Evolutionary conservation across 768 basidiomycete genomes (phyloP), one percentile per base, ranked within the genome.

Genomic region (Amanita jacksonii): DNA sequence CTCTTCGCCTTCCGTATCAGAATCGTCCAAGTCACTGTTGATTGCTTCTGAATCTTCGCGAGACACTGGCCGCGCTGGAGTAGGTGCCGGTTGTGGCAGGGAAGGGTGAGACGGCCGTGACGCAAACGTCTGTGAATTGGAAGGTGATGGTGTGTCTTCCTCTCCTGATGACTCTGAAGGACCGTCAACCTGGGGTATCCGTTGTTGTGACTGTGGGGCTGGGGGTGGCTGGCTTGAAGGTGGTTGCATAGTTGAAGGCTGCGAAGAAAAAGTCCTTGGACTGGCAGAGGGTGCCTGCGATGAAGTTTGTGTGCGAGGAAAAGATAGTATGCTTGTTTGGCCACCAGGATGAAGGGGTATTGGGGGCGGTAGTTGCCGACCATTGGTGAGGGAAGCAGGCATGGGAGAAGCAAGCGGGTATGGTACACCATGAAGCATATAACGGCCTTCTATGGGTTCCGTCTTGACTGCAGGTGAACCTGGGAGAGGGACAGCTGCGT

Each of bases 11-110:
- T 90, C 85, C 5, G 85, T 85, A 50, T 96, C 93, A 0, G 87
- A 87, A 57, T 97, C 93, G 64, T 99, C 96, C 35, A 99, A 64
- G 56, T 99, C 96, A 44, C 90, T 94, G 55, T 93, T 94, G 61
- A 99, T 98, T 12, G 83, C 85, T 57, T 99, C 94, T 23, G 72
- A 72, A 50, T 85, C 85, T 20, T 64, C 69, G 2, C 51, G 51
- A 2, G 56, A 61, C 19, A 33, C 6, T 18, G 62, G 52, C 9
- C 68, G 52, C 10, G 66, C 51, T 8, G 58, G 60, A 20, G 62
- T 52, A 23, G 62, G 50, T 1, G 52, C 52, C 4, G 73, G 75
- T 55, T 84, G 83, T n/a, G 84, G 85, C 23, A 85, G 61, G 10
- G 83, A 87, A 0, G 84, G 86, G 52, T 86, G 85, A 19, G 76